Base-by-base conservation (phyloP, 805 yeast species). In the Martiniozyma abietophila region DNA sequence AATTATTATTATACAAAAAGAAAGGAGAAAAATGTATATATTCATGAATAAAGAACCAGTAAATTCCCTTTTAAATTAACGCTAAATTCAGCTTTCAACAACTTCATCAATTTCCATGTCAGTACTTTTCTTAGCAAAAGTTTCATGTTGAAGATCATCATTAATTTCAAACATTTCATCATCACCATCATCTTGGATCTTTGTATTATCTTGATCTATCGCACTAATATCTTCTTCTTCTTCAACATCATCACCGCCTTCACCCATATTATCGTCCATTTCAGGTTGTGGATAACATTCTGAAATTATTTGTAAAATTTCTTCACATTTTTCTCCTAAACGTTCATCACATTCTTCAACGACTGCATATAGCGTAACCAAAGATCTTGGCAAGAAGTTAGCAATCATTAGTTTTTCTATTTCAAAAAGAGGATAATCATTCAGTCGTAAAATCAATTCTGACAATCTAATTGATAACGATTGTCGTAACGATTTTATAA, bases 291-390 rank as follows among this genome's bases (percentile, higher is more conserved):
- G 83, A 51, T 74, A 71, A 36, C 69, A 60, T 25, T 64, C 64
- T n/a, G 58, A 48, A 14, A 84, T 64, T 32, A 76, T 65, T 5
- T 60, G 69, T 20, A 89, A 43, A 2, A 89, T 69, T 4, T 62
- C 60, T 29, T 74, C 70, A 31, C 82, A 66, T 40, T 76, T 67
- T 1, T 72, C 80, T 39, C 81, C 59, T 47, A 86, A 80, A 46
- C 98, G 65, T 41, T 74, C 76, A 46, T 89, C 98, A 56, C 95
- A 89, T 51, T 92, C 97, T 51, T 89, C 98, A 1, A 89, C 75
- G 19, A 89, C 61, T 0, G 92, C 68, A 52, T 76, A 85, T 33
- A 89, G 63, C 24, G 74, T 78, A 9, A 88, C 96, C 65, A 84
- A 61, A 5, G 84, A 73, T 29, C 78, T 64, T 1, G 98, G 98